Conservation (phyloP, 78 protist genomes). For the Dictyostelium brefeldianum region DNA sequence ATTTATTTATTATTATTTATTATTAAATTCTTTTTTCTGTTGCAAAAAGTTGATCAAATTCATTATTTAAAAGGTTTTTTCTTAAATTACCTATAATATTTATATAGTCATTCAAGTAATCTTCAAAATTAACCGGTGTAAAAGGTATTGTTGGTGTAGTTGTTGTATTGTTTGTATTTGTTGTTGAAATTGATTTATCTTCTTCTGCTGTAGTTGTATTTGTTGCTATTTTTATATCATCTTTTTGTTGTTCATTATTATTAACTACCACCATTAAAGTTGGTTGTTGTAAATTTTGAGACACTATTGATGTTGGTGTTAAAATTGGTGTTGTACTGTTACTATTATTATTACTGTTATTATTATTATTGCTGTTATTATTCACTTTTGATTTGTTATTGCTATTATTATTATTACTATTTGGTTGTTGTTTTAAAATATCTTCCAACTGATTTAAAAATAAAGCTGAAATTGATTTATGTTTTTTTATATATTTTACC, state of each 20-base stretch:
- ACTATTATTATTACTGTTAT: not conserved
- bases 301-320: constrained; percentile 5
- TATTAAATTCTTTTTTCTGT: constrained; percentile 10
- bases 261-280: not conserved
- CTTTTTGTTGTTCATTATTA: not conserved
- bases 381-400: not conserved
- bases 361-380: not conserved
- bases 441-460: constrained; percentile 54
- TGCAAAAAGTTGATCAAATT: constrained; percentile 11
- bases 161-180: too few relatives aligned
- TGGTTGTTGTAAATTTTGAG: not conserved
- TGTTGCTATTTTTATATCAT: not conserved
- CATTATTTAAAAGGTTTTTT: not conserved
- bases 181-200: too few relatives aligned
- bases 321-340: constrained; percentile 4
- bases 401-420: not conserved
- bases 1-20: too few relatives aligned
- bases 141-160: not conserved
- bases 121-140: constrained; percentile 8
- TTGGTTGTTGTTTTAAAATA: constrained; percentile 23
- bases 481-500: constrained; percentile 58
- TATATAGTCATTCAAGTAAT: constrained; percentile 42
- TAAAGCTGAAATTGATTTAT: not conserved
- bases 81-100: constrained; percentile 45
- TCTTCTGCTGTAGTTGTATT: not conserved